These are phyloP conservation scores for Coemansia sp. DNA, from an alignment of 192 early-diverging fungal species.

Conservation along the genomic window DNA sequence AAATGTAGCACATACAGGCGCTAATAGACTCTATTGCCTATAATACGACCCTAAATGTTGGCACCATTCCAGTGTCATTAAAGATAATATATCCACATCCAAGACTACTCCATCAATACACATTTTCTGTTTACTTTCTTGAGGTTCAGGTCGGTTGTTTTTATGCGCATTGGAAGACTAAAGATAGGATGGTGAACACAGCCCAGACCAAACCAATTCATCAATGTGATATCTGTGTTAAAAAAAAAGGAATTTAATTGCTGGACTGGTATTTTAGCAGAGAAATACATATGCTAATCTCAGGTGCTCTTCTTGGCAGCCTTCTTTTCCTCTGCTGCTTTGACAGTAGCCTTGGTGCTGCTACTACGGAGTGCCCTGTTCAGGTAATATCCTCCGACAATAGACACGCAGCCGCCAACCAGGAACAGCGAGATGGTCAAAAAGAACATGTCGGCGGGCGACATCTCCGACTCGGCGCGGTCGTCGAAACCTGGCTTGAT, in stretches of 20 bases:
- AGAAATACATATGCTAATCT: not conserved
- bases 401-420: constrained; percentile 51
- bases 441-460: constrained; percentile 53
- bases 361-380: constrained; percentile 49
- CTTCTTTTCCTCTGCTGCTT: constrained; percentile 30
- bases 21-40: too few relatives aligned
- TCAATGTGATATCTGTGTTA: not conserved
- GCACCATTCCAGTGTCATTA: too few relatives aligned
- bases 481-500: constrained; percentile 52
- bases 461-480: constrained; percentile 53
- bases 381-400: constrained; percentile 53
- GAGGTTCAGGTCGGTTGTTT: too few relatives aligned
- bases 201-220: not conserved
- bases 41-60: too few relatives aligned
- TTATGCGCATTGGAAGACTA: not conserved
- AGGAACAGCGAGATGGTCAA: constrained; percentile 54
- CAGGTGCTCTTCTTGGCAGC: constrained; percentile 11
- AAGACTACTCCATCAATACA: too few relatives aligned
- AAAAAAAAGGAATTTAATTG: not conserved
- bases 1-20: too few relatives aligned
- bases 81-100: too few relatives aligned
- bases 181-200: not conserved
- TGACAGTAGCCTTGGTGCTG: constrained; percentile 24
- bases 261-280: not conserved
- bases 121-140: too few relatives aligned